Base-by-base conservation (phyloP, 192 early-diverging fungal genomes). In the Rhizophagus prolifer region DNA sequence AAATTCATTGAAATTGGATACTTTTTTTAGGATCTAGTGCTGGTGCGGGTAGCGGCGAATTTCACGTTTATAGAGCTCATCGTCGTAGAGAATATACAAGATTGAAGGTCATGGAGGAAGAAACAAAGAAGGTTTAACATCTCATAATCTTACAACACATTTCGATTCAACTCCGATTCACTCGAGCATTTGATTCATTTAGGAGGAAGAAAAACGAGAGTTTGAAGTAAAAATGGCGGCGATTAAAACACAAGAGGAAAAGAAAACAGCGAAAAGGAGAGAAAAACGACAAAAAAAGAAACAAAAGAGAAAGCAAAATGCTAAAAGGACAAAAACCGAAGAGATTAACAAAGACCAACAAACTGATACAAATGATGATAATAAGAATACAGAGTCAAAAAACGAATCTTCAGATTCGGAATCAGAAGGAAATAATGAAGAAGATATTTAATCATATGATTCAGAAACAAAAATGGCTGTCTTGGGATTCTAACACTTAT, bases 21-120 rank as follows among this genome's bases (percentile, higher is more conserved):
- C 41, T 44, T 44, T 44, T 41, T 38, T 14, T n/a, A 79, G 93
- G 96, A 31, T 97, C 95, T 16, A 95, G 93, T 82, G 96, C 97
- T 0, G 97, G 97, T 47, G 97, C 97, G 6, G 94, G 96, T 19
- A 95, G 93, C 86, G 95, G 95, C 46, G 97, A 98, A 79, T 98
- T 98, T 72, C 95, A 97, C 82, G 94, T 96, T 1, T 98, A 98
- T 75, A 82, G 95, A 79, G 91, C 93, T 26, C 83, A 92, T 58
- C 86, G 97, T 38, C 85, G 97, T 70, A 89, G 95, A 78, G 97
- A 98, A 77, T 90, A 94, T 80, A 85, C 90, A 19, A 86, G 97
- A 58, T 74, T 95, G 41, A 92, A 95, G 75, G 77, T 86, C 9
- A 90, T 97, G 89, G 95, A 96, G 0, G 84, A 90, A 60, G 85